Percentiles rank a stretch among this genome's conserved stretches.
Conservation (phyloP, 2,329 filamentous ascomycete genomes). For the Westerdykella ornata region DNA sequence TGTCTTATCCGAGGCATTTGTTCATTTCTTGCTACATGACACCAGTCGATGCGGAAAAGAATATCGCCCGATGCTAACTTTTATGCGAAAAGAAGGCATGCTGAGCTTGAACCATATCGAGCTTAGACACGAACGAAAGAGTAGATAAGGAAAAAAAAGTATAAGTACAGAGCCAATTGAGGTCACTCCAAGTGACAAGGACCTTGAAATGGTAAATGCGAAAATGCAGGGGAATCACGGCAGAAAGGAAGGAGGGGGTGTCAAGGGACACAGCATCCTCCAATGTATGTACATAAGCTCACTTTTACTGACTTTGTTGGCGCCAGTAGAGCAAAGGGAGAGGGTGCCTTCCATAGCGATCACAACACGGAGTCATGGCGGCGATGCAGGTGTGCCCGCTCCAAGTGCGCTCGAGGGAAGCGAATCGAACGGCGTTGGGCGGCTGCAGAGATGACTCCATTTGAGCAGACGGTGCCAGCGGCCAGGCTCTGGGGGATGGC, state of each 20-base stretch:
- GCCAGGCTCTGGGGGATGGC: conserved; percentile 39
- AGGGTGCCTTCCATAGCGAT: too few species aligned
- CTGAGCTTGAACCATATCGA: conserved; percentile 3
- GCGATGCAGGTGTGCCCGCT: conserved; percentile 14
- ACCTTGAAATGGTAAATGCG: background rate
- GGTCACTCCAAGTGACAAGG: conserved; percentile 7
- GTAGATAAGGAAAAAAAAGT: conserved; percentile 8
- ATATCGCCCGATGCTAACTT: too few species aligned
- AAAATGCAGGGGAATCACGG: conserved; percentile 1
- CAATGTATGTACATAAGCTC: too few species aligned
- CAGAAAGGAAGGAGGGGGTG: too few species aligned
- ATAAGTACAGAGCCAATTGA: conserved; percentile 6
- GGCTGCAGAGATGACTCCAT: conserved; percentile 26
- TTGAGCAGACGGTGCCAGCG: conserved; percentile 38
- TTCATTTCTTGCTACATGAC: background rate
- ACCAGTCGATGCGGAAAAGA: too few species aligned
- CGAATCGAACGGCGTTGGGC: conserved; percentile 7
- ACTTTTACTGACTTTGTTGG: too few species aligned
- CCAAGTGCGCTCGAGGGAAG: conserved; percentile 19
- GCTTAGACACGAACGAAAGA: conserved; percentile 14
- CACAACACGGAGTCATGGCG: conserved; percentile 16
- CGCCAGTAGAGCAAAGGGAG: too few species aligned
- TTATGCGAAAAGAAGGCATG: conserved; percentile 8
- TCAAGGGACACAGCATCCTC: too few species aligned
- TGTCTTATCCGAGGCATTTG: background rate